phyloP scores from a whole-genome alignment of 2,329 filamentous ascomycete species.

The Neopestalotiopsis sp. region DNA sequence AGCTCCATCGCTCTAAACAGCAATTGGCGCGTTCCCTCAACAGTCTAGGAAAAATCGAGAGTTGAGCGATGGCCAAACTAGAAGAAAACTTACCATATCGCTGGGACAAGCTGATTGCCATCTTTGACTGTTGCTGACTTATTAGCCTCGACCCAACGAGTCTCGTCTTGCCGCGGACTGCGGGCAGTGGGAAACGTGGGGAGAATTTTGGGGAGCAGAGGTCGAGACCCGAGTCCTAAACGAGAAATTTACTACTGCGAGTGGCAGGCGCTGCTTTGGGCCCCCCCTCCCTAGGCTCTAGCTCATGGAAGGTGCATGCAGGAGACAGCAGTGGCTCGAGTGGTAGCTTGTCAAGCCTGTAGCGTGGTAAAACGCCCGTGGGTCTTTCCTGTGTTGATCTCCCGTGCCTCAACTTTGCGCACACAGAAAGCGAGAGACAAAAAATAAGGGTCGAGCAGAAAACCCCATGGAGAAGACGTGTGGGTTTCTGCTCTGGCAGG shows the following conservation, averaged over 20 bases:
- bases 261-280: neutral
- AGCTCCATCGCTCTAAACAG: neutral
- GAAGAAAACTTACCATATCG: neutral
- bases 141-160: neutral
- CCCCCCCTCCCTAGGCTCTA: neutral
- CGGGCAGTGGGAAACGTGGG: neutral
- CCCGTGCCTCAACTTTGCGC: neutral
- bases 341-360: too few relatives aligned
- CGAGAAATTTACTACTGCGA: neutral
- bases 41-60: neutral
- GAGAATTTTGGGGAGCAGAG: neutral
- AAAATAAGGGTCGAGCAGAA: neutral
- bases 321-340: too few relatives aligned
- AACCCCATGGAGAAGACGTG: conserved; percentile 1
- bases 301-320: too few relatives aligned
- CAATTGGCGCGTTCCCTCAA: neutral
- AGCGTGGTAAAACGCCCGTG: neutral
- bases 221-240: neutral
- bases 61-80: neutral
- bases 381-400: neutral
- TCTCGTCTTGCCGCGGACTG: neutral
- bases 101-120: neutral
- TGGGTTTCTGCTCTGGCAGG: neutral
- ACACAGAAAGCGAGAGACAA: neutral
- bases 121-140: neutral